phyloP scores from a whole-genome alignment of 2,329 filamentous ascomycete genomes.

The Fusarium humuli region DNA sequence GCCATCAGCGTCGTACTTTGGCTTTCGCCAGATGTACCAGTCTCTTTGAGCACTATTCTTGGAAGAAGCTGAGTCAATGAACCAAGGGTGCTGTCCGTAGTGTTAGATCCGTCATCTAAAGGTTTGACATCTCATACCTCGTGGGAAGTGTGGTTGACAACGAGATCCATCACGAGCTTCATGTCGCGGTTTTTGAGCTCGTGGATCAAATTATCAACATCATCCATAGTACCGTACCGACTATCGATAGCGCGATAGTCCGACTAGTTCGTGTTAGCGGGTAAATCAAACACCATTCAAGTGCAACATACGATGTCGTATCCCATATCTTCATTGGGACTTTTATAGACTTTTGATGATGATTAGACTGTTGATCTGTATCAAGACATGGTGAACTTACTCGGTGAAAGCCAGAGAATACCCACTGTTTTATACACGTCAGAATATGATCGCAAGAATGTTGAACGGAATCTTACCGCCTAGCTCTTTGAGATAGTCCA shows the following conservation, averaged over 20 bases:
- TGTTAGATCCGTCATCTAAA: not conserved
- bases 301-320: conserved; percentile 34
- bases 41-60: conserved; percentile 50
- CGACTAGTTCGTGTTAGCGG: not conserved
- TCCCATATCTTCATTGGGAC: conserved; percentile 40
- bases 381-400: accelerated
- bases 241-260: conserved; percentile 38
- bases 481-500: conserved; percentile 57
- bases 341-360: conserved; percentile 25
- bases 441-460: not conserved
- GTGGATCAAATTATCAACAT: conserved; percentile 32
- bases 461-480: conserved; percentile 5
- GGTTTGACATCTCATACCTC: not conserved
- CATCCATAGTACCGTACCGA: conserved; percentile 36
- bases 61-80: conserved; percentile 33
- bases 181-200: conserved; percentile 34
- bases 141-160: conserved; percentile 41
- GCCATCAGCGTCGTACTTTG: conserved; percentile 64
- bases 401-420: conserved; percentile 6
- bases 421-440: not conserved
- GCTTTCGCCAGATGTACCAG: conserved; percentile 73
- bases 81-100: conserved; percentile 28
- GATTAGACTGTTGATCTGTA: not conserved
- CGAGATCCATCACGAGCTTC: conserved; percentile 38
- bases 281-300: accelerated